Evolutionary conservation across 2,329 filamentous ascomycete genomes (phyloP).

Genomic region (Fusarium nanum): DNA sequence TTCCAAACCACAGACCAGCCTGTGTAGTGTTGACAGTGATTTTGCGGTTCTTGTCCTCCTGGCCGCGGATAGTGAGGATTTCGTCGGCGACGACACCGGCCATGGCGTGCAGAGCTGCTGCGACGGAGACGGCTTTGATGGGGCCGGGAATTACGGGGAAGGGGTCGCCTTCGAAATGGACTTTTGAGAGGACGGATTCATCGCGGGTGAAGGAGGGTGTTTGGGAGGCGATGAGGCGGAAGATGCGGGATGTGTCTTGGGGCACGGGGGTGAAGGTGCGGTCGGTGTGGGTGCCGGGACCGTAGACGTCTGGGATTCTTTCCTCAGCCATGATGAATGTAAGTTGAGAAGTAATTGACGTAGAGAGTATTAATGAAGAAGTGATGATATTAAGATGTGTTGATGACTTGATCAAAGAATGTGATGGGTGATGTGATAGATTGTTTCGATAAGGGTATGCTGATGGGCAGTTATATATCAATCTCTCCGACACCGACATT

Average conservation of each 20-base stretch:
- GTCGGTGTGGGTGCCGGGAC: conserved; percentile 15
- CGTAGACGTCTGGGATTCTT: conserved; percentile 10
- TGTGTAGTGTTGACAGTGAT: conserved; percentile 20
- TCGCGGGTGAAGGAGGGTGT: conserved; percentile 15
- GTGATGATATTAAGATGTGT: not conserved
- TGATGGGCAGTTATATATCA: too few species aligned
- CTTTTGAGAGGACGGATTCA: conserved; percentile 16
- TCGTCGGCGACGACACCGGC: conserved; percentile 19
- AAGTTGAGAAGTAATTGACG: not conserved
- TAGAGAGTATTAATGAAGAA: too few species aligned
- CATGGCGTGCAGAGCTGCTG: conserved; percentile 18
- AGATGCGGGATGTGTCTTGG: conserved; percentile 15
- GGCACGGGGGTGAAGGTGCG: conserved; percentile 6
- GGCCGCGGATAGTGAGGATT: conserved; percentile 9
- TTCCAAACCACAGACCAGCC: conserved; percentile 15
- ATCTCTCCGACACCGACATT: too few species aligned
- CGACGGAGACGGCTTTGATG: conserved; percentile 22
- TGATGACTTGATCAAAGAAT: not conserved
- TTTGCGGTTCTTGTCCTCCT: not conserved
- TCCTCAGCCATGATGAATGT: conserved; percentile 24
- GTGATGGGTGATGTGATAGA: too few species aligned
- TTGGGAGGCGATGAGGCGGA: conserved; percentile 16
- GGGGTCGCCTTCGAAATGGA: not conserved
- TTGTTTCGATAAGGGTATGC: too few species aligned
- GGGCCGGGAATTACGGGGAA: conserved; percentile 19